phyloP scores from a whole-genome alignment of 2,329 filamentous ascomycete genomes.

The Exophiala xenobiotica region DNA sequence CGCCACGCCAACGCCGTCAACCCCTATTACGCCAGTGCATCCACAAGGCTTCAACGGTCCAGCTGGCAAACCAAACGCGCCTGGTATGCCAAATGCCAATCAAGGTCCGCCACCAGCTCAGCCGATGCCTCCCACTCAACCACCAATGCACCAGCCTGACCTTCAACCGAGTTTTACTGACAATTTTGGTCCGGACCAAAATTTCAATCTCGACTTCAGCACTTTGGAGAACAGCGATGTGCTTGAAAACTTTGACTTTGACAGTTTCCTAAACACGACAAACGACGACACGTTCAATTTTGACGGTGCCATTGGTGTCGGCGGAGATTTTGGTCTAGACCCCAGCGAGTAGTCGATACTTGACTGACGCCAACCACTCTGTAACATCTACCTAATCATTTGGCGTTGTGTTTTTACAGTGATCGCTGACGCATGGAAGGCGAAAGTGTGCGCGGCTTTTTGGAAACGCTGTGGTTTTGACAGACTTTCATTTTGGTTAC shows the following conservation, averaged over 20 bases:
- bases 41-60: conserved; percentile 46
- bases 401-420: conserved; percentile 21
- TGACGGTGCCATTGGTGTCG: conserved; percentile 43
- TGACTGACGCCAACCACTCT: conserved; percentile 6
- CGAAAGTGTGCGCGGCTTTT: conserved; percentile 9
- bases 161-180: conserved; percentile 25
- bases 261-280: conserved; percentile 62
- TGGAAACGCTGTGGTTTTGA: conserved; percentile 13
- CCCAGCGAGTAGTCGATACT: conserved; percentile 21
- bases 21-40: conserved; percentile 50
- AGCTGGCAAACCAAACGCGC: conserved; percentile 36
- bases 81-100: conserved; percentile 33
- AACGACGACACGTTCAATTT: conserved; percentile 48
- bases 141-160: conserved; percentile 31
- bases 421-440: conserved; percentile 16
- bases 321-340: conserved; percentile 38
- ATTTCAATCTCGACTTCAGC: conserved; percentile 39
- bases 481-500: conserved; percentile 18
- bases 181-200: conserved; percentile 21
- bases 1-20: conserved; percentile 49
- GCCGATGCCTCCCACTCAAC: conserved; percentile 30
- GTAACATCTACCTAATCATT: conserved; percentile 25
- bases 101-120: conserved; percentile 39
- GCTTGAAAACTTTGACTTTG: conserved; percentile 62
- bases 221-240: conserved; percentile 48